Conservation (phyloP, 305 asterid species). For the Stenogyne calaminthoides region DNA sequence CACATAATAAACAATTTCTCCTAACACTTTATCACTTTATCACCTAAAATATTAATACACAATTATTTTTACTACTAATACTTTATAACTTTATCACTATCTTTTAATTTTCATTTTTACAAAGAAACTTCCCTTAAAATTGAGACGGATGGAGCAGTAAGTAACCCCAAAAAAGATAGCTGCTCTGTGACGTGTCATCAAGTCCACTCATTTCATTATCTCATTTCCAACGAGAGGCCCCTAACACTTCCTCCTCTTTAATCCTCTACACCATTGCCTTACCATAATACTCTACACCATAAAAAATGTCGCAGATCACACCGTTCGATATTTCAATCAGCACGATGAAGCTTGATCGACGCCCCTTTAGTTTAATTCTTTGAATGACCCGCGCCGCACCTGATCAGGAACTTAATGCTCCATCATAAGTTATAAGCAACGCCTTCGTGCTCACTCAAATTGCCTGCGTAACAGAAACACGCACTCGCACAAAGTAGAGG, state of each 20-base stretch:
- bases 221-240: constrained; percentile 18
- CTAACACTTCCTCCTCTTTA: background rate
- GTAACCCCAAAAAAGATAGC: constrained; percentile 13
- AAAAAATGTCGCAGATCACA: background rate
- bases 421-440: background rate
- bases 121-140: too few species aligned
- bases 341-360: background rate
- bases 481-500: background rate
- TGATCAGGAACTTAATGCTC: constrained; percentile 10
- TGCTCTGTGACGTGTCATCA: constrained; percentile 8
- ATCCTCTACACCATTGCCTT: constrained; percentile 4
- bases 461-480: background rate
- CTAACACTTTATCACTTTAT: too few species aligned
- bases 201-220: constrained; percentile 19
- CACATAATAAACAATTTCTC: too few species aligned
- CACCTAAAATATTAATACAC: too few species aligned
- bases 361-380: background rate
- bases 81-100: too few species aligned
- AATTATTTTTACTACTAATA: too few species aligned
- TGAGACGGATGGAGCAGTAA: too few species aligned
- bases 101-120: too few species aligned
- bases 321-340: background rate
- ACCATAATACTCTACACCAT: constrained; percentile 5
- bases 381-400: constrained; percentile 11
- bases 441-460: background rate